Evolutionary conservation across 1,139 yeast genomes (phyloP).

Genomic region (Sugiyamaella xylanicola): DNA sequence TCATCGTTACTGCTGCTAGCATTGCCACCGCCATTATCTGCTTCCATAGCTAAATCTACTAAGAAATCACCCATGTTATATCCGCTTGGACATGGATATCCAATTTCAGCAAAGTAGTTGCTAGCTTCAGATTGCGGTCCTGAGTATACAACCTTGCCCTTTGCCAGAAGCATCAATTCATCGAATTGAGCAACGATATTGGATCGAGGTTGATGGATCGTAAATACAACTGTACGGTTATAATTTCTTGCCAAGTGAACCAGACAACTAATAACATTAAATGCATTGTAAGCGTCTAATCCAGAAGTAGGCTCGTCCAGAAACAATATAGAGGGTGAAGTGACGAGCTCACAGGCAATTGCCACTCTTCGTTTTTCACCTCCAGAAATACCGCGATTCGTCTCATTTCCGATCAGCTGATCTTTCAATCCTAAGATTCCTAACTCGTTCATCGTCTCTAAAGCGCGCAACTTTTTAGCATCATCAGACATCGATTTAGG

Average conservation of each 20-base stretch:
- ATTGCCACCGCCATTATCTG: conserved; percentile 35
- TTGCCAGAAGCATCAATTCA: conserved; percentile 73
- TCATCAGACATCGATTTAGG: conserved; percentile 75
- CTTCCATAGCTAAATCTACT: conserved; percentile 83
- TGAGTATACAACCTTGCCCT: conserved; percentile 83
- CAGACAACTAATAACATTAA: conserved; percentile 82
- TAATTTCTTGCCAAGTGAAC: conserved; percentile 78
- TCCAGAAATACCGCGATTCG: conserved; percentile 91
- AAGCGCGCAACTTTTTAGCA: conserved; percentile 76
- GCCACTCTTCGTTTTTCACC: conserved; percentile 86
- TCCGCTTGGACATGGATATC: conserved; percentile 83
- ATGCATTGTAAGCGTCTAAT: conserved; percentile 89
- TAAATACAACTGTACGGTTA: conserved; percentile 83
- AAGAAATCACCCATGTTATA: conserved; percentile 92
- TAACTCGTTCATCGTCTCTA: conserved; percentile 81
- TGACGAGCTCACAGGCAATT: conserved; percentile 75
- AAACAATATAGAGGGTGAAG: conserved; percentile 69
- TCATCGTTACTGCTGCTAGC: conserved; percentile 23
- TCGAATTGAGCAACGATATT: conserved; percentile 92
- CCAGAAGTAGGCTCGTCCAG: conserved; percentile 96
- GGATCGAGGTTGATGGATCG: conserved; percentile 98
- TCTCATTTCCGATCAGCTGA: conserved; percentile 83
- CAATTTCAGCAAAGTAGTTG: conserved; percentile 73
- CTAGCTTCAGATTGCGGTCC: conserved; percentile 60
- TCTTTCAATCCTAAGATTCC: conserved; percentile 83